Conservation (phyloP, 2,329 filamentous ascomycete species). For the Phyllachora maydis region DNA sequence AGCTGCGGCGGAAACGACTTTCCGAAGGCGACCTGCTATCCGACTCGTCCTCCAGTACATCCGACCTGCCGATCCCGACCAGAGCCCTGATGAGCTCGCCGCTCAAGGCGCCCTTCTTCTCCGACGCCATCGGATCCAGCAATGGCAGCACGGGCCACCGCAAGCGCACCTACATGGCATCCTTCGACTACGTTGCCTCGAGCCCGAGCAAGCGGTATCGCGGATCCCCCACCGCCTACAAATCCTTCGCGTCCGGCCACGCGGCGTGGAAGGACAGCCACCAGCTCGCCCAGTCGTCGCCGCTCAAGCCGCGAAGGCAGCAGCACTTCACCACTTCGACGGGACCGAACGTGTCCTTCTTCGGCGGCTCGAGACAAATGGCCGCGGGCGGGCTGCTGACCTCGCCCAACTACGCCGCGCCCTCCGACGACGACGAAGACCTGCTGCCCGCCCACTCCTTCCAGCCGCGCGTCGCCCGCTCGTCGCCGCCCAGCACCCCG, state of each 20-base stretch:
- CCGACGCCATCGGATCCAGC: constrained; percentile 57
- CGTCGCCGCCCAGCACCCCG: constrained; percentile 77
- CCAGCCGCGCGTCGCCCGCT: constrained; percentile 37
- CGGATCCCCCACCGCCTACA: constrained; percentile 37
- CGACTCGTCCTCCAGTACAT: constrained; percentile 70
- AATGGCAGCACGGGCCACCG: constrained; percentile 44
- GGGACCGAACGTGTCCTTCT: constrained; percentile 59
- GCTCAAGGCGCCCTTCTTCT: constrained; percentile 65
- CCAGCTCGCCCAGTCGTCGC: constrained; percentile 68
- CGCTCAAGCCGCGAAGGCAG: constrained; percentile 56
- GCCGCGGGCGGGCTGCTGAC: constrained; percentile 41
- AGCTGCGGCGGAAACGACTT: constrained; percentile 53
- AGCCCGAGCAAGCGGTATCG: constrained; percentile 52
- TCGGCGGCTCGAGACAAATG: constrained; percentile 48
- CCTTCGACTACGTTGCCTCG: constrained; percentile 30
- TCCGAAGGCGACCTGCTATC: constrained; percentile 56
- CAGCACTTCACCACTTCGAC: constrained; percentile 53
- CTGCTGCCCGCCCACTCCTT: constrained; percentile 62
- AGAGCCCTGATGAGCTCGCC: constrained; percentile 64
- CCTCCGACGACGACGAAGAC: constrained; percentile 65
- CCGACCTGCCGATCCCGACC: constrained; percentile 51
- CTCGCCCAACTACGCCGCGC: constrained; percentile 36
- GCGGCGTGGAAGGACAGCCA: constrained; percentile 58
- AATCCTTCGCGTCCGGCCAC: constrained; percentile 30
- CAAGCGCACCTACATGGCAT: constrained; percentile 40